Base-by-base conservation (phyloP, 768 basidiomycete species). In the Russula virescens region DNA sequence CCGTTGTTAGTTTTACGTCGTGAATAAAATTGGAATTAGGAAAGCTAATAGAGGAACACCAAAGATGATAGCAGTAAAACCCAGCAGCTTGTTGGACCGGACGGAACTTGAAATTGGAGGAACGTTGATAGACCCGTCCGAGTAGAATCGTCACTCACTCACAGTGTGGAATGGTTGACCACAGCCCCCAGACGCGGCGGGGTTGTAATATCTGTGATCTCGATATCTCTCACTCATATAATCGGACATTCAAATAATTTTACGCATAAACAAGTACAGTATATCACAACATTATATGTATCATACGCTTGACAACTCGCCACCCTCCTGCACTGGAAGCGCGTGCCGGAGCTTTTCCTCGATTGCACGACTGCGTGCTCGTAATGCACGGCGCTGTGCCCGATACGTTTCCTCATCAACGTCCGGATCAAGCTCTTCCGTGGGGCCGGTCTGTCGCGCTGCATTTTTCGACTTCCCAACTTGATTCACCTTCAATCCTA, bases 341-440 rank as follows among this genome's bases (percentile, higher is more conserved):
- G 31, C 34, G 16, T 48, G 23, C 23, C 63, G 40, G 28, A 61
- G 53, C 43, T 56, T 64, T 25, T 54, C 60, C 40, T 56, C 60
- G 13, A 64, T 56, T 11, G 18, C 40, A 10, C 60, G 60, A 28
- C 63, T 63, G 21, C 58, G 63, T 10, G 40, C 26, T 8, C 60
- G 56, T 35, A 63, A 63, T n/a, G 43, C 62, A 31, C 56, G 62
- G 26, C 50, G 56, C 43, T 47, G 50, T 19, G n/a, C 46, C 56
- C 51, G 43, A 25, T 21, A 18, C 18, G 13, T 42, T 45, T 58
- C 26, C 35, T 2, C 11, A 23, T 53, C 35, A 14, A 18, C 34
- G 16, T 40, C 43, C 35, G 2, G 11, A 26, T 7, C 21, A 25
- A 3, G 31, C 23, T 53, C 50, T 3, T 7, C 21, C 21, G 10